Percentiles rank a stretch among this genome's conserved stretches.
These are phyloP conservation scores for Astragalus glycyphyllos DNA, from an alignment of 306 rosid species.

Conservation along the genomic window DNA sequence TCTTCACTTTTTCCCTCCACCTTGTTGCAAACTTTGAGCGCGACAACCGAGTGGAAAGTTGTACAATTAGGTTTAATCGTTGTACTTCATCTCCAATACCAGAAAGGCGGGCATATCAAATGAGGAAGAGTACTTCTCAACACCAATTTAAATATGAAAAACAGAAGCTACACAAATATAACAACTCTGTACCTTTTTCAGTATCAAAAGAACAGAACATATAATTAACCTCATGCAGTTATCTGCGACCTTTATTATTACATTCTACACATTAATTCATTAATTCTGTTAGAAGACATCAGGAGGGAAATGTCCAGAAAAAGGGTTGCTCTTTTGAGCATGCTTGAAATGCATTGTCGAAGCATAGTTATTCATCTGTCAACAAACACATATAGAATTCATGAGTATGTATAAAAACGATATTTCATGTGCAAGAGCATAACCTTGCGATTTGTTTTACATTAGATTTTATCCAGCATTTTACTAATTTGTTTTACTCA, in stretches of 20 bases:
- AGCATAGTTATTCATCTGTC: constrained; percentile 85
- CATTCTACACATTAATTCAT: constrained; percentile 28
- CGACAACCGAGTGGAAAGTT: too few relatives aligned
- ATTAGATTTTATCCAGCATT: constrained; percentile 17
- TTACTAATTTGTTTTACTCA: too few relatives aligned
- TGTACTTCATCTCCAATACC: too few relatives aligned
- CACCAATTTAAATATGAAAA: too few relatives aligned
- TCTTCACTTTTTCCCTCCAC: too few relatives aligned
- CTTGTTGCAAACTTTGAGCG: too few relatives aligned
- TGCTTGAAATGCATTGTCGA: constrained; percentile 93
- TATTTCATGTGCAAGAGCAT: background rate
- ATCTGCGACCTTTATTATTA: constrained; percentile 41
- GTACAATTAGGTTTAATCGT: too few relatives aligned
- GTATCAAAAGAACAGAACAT: background rate
- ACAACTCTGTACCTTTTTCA: constrained; percentile 4
- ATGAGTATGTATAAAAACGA: constrained; percentile 31
- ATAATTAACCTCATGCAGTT: too few relatives aligned
- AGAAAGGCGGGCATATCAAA: too few relatives aligned
- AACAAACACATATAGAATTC: constrained; percentile 29
- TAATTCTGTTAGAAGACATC: constrained; percentile 70
- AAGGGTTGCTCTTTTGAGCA: constrained; percentile 78
- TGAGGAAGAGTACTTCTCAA: too few relatives aligned
- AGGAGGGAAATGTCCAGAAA: constrained; percentile 82
- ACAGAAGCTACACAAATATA: constrained; percentile 37
- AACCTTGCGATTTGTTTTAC: background rate